phyloP scores from a whole-genome alignment of 2,329 filamentous ascomycete genomes.

The Chaetomium globosum region DNA sequence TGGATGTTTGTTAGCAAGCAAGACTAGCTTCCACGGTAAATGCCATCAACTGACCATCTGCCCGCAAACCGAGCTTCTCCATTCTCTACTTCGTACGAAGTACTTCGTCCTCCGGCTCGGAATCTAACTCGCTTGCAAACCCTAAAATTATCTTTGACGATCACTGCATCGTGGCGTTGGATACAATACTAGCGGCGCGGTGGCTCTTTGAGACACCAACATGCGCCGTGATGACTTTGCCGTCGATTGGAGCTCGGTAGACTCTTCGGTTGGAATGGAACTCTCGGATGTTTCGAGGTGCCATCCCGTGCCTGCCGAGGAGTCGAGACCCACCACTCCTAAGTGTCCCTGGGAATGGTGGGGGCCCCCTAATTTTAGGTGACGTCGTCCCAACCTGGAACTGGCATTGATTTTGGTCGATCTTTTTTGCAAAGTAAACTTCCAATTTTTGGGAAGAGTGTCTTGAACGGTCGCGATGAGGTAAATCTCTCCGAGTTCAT shows the following conservation, averaged over 20 bases:
- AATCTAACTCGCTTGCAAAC: neutral
- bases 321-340: conserved; percentile 6
- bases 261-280: neutral
- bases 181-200: neutral
- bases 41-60: conserved; percentile 27
- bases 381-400: conserved; percentile 13
- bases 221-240: conserved; percentile 17
- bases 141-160: neutral
- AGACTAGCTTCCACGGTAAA: neutral
- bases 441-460: neutral
- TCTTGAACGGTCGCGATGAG: neutral
- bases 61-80: conserved; percentile 25
- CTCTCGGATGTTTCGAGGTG: neutral
- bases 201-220: conserved; percentile 12
- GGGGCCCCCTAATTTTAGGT: conserved; percentile 24
- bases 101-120: too few relatives aligned
- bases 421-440: neutral
- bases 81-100: conserved; percentile 20
- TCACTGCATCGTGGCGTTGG: conserved; percentile 24
- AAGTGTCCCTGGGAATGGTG: neutral
- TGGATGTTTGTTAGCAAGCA: neutral
- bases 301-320: conserved; percentile 14
- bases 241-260: neutral
- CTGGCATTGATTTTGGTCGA: neutral
- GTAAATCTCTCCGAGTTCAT: neutral